Percentiles rank a stretch among this genome's conserved stretches.
phyloP scores from a whole-genome alignment of 2,329 filamentous ascomycete genomes.

The Trichoderma guizhouense region DNA sequence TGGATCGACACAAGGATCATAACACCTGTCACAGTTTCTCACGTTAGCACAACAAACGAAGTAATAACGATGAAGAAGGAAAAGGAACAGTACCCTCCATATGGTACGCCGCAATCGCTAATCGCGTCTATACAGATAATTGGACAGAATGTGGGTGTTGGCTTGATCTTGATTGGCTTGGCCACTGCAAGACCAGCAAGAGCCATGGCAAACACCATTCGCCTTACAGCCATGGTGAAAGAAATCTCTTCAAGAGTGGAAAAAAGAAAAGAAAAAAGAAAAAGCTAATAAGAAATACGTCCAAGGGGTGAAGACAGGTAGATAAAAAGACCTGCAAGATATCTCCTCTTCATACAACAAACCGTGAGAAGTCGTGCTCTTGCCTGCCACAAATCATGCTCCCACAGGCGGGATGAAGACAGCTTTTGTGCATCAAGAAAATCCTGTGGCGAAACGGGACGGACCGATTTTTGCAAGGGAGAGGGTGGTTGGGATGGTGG shows the following conservation, averaged over 20 bases:
- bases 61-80: not conserved
- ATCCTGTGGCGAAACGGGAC: not conserved
- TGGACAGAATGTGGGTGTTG: not conserved
- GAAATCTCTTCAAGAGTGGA: not conserved
- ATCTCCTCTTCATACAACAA: not conserved
- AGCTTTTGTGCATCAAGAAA: not conserved
- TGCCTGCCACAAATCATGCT: not conserved
- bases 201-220: not conserved
- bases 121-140: slow-evolving; percentile 29
- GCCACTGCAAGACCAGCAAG: not conserved
- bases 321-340: not conserved
- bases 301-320: not conserved
- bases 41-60: not conserved
- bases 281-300: not conserved
- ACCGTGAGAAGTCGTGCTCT: not conserved
- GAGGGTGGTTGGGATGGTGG: not conserved
- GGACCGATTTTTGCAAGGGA: not conserved
- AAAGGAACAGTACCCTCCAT: slow-evolving; percentile 27
- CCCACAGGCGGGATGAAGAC: not conserved
- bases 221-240: not conserved
- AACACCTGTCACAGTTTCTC: slow-evolving; percentile 26
- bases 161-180: not conserved
- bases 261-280: not conserved
- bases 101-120: slow-evolving; percentile 28
- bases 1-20: slow-evolving; percentile 27